Percentiles rank a stretch among this genome's conserved stretches.
These are phyloP conservation scores for Ascochyta koolunga DNA, from an alignment of 2,329 filamentous ascomycete species.

Conservation along the genomic window DNA sequence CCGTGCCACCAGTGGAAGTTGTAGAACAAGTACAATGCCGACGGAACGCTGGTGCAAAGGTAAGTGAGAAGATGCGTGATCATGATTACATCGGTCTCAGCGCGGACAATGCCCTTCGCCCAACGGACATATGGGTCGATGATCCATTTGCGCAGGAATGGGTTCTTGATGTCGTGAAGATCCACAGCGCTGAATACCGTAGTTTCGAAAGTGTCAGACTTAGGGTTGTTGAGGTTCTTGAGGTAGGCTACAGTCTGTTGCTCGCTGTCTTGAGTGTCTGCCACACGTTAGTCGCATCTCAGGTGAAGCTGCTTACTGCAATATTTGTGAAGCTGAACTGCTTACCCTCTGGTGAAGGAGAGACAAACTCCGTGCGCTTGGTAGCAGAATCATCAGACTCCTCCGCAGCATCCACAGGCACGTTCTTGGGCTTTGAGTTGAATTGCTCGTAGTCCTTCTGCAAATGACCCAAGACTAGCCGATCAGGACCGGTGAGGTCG, in stretches of 20 bases:
- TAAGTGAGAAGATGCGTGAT: constrained; percentile 78
- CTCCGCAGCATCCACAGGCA: constrained; percentile 21
- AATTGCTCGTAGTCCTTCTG: constrained; percentile 36
- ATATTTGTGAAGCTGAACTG: neutral
- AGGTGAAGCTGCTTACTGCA: neutral
- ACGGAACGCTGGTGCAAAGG: constrained; percentile 71
- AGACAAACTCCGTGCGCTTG: constrained; percentile 37
- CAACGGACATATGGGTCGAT: constrained; percentile 65
- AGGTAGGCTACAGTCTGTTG: constrained; percentile 52
- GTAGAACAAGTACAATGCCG: constrained; percentile 68
- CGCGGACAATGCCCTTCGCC: constrained; percentile 64
- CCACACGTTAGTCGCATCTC: neutral
- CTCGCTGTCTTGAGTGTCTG: constrained; percentile 39
- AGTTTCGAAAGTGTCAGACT: constrained; percentile 58
- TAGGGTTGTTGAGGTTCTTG: constrained; percentile 57
- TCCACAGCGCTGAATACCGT: constrained; percentile 62
- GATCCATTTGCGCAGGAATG: constrained; percentile 51
- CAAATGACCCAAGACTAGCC: constrained; percentile 37
- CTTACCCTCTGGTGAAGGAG: constrained; percentile 40
- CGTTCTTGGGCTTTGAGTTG: constrained; percentile 5
- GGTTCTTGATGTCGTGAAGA: constrained; percentile 51
- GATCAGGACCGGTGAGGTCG: constrained; percentile 40
- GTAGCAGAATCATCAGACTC: constrained; percentile 32
- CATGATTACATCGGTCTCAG: constrained; percentile 77
- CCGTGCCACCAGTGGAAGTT: constrained; percentile 73